Evolutionary conservation across 2,329 filamentous ascomycete species (phyloP).

Genomic region (Ascochyta koolunga): DNA sequence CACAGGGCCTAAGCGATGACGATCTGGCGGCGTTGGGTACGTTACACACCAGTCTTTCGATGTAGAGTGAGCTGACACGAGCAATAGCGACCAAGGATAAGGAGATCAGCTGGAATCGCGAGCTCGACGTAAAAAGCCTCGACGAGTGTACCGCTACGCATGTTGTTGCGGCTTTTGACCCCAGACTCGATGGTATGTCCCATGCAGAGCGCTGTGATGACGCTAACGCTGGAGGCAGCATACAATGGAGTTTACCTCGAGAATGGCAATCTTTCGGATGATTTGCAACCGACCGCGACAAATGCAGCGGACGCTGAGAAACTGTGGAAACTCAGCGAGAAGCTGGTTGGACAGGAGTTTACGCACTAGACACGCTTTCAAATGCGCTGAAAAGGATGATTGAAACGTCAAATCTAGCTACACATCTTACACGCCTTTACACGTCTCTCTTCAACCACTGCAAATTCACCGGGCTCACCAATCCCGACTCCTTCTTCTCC

Average conservation of each 20-base stretch:
- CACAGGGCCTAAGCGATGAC: slow-evolving; percentile 22
- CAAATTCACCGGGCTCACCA: slow-evolving; percentile 68
- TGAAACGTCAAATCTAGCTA: background rate
- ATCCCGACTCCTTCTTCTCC: slow-evolving; percentile 53
- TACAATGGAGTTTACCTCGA: slow-evolving; percentile 38
- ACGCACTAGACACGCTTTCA: slow-evolving; percentile 18
- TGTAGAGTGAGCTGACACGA: background rate
- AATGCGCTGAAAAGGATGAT: too few relatives aligned
- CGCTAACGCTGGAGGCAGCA: background rate
- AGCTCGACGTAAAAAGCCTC: slow-evolving; percentile 31
- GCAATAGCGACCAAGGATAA: slow-evolving; percentile 22
- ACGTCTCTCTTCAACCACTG: slow-evolving; percentile 52
- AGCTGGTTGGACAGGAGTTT: slow-evolving; percentile 38
- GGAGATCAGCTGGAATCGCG: slow-evolving; percentile 27
- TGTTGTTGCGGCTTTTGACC: slow-evolving; percentile 40
- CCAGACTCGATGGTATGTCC: slow-evolving; percentile 23
- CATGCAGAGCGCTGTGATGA: background rate
- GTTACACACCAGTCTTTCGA: background rate
- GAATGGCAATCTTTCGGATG: slow-evolving; percentile 27
- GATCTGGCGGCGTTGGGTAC: slow-evolving; percentile 28
- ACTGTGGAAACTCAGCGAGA: slow-evolving; percentile 43
- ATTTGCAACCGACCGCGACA: slow-evolving; percentile 26
- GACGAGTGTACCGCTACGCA: slow-evolving; percentile 41
- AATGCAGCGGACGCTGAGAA: slow-evolving; percentile 33
- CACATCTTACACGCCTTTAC: background rate